Conservation (phyloP, 2,329 filamentous ascomycete species). For the Hypoxylon sp. region DNA sequence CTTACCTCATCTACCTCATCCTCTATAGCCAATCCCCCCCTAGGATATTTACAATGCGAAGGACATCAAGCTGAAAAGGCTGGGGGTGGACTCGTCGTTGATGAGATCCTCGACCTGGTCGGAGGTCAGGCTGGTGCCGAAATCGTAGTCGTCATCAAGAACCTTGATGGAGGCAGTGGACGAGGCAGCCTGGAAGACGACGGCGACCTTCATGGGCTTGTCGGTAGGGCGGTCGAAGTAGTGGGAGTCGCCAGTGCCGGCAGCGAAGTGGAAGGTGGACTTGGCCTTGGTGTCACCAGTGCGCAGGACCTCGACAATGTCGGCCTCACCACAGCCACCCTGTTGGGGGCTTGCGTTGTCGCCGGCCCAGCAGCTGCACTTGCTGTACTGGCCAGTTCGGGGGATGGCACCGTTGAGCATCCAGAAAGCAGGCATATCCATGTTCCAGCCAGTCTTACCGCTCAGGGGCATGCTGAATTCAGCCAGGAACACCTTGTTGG, state of each 20-base stretch:
- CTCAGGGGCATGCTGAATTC: slow-evolving; percentile 80
- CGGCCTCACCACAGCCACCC: slow-evolving; percentile 79
- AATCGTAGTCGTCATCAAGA: slow-evolving; percentile 61
- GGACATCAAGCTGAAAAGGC: slow-evolving; percentile 52
- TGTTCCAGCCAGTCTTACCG: slow-evolving; percentile 66
- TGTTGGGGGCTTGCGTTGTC: slow-evolving; percentile 49
- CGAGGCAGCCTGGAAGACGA: slow-evolving; percentile 70
- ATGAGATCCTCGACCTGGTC: slow-evolving; percentile 56
- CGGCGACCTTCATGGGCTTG: slow-evolving; percentile 73
- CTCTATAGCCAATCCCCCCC: slow-evolving; percentile 1
- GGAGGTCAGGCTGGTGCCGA: slow-evolving; percentile 58
- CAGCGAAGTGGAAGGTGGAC: slow-evolving; percentile 77
- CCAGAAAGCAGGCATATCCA: slow-evolving; percentile 83
- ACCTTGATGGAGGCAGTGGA: slow-evolving; percentile 70
- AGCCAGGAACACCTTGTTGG: slow-evolving; percentile 80
- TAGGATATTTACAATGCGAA: slow-evolving; percentile 37
- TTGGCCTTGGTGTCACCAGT: slow-evolving; percentile 76
- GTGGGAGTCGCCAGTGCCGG: slow-evolving; percentile 76
- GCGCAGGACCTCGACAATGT: slow-evolving; percentile 80
- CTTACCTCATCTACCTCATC: background rate
- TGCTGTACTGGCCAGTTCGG: slow-evolving; percentile 77
- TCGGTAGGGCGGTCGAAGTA: slow-evolving; percentile 78
- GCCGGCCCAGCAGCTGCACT: slow-evolving; percentile 80
- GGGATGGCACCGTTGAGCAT: slow-evolving; percentile 81
- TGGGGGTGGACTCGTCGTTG: slow-evolving; percentile 46